Conservation (phyloP, 305 asterid species). For the Fraxinus platypoda region DNA sequence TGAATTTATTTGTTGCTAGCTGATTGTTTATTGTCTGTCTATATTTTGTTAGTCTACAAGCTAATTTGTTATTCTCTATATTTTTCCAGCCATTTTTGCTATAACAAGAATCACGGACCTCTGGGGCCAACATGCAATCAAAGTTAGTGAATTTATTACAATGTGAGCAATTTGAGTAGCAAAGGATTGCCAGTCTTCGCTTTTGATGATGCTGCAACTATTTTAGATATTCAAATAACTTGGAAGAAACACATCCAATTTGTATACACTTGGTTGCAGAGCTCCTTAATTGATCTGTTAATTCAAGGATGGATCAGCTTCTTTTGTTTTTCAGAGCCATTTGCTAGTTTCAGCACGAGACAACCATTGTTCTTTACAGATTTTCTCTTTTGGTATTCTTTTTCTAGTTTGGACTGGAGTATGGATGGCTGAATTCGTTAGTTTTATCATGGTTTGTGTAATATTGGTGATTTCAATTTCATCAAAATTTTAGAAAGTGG, state of each 20-base stretch:
- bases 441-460: neutral
- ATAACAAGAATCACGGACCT: neutral
- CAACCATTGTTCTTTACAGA: neutral
- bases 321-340: neutral
- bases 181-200: neutral
- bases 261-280: neutral
- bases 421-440: neutral
- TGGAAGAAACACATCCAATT: neutral
- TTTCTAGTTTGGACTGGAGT: neutral
- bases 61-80: neutral
- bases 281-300: neutral
- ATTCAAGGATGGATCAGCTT: neutral
- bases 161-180: neutral
- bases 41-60: neutral
- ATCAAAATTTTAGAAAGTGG: neutral
- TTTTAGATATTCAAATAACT: constrained; percentile 1
- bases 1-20: neutral
- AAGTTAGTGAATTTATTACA: neutral
- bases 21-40: neutral
- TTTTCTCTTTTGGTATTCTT: neutral
- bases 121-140: neutral
- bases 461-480: neutral
- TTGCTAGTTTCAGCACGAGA: neutral
- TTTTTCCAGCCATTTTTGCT: neutral
- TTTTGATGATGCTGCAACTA: neutral